Evolutionary conservation across 2,329 filamentous ascomycete genomes (phyloP).

Genomic region (Aspergillus calidoustus): DNA sequence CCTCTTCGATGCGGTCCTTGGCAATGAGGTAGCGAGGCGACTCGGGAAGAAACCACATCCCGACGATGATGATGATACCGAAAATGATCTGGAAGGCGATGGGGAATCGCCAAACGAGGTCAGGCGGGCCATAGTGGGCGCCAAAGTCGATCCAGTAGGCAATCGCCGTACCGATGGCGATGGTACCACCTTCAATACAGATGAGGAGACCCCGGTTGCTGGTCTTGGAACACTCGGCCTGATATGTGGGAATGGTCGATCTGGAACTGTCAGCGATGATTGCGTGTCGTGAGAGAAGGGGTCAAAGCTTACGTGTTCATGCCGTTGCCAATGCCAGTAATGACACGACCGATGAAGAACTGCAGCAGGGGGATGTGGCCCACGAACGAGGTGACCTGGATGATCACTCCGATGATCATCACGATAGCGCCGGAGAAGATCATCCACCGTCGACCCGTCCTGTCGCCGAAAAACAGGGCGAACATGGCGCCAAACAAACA

Average conservation of each 20-base stretch:
- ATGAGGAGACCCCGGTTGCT: slow-evolving; percentile 65
- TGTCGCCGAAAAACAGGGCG: slow-evolving; percentile 41
- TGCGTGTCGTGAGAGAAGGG: too few species aligned
- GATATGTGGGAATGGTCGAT: slow-evolving; percentile 59
- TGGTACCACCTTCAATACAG: slow-evolving; percentile 61
- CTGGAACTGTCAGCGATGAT: not conserved
- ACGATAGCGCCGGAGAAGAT: slow-evolving; percentile 63
- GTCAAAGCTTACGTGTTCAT: slow-evolving; percentile 51
- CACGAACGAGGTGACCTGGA: slow-evolving; percentile 40
- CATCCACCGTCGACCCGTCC: slow-evolving; percentile 48
- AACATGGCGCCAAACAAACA: slow-evolving; percentile 46
- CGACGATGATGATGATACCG: slow-evolving; percentile 49
- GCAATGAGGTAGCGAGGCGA: slow-evolving; percentile 53
- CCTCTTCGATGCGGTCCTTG: slow-evolving; percentile 52
- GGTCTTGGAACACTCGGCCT: slow-evolving; percentile 58
- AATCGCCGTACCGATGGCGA: slow-evolving; percentile 57
- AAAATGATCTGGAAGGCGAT: slow-evolving; percentile 59
- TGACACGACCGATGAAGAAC: slow-evolving; percentile 57
- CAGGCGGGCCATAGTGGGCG: slow-evolving; percentile 40
- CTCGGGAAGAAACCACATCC: slow-evolving; percentile 51
- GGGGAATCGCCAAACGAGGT: slow-evolving; percentile 56
- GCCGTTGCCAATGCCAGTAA: slow-evolving; percentile 60
- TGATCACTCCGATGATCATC: slow-evolving; percentile 47
- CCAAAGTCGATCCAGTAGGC: slow-evolving; percentile 60
- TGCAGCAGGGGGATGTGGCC: slow-evolving; percentile 49